A percentile compares a stretch with the other conserved stretches of the same genome.
These are phyloP conservation scores for Deinandra increscens DNA, from an alignment of 129 eudicot genomes.

Conservation along the genomic window DNA sequence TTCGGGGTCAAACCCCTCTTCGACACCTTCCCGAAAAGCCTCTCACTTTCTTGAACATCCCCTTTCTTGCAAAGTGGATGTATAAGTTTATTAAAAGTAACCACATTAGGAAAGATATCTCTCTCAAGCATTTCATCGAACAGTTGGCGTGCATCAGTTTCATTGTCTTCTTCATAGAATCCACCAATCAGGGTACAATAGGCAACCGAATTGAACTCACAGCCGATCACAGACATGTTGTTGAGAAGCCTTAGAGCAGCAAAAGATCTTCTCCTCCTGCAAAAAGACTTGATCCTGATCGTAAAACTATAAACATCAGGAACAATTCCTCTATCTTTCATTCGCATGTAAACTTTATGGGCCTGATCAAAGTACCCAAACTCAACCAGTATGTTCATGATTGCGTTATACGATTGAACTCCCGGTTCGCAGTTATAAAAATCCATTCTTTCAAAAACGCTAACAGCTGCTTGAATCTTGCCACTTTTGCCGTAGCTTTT, in stretches of 20 bases:
- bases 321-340: constrained; percentile 65
- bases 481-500: constrained; percentile 79
- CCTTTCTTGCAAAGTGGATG: constrained; percentile 75
- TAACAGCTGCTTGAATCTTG: constrained; percentile 80
- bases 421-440: constrained; percentile 73
- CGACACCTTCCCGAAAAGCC: constrained; percentile 65
- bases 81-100: constrained; percentile 81
- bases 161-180: constrained; percentile 51
- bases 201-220: constrained; percentile 67
- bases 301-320: constrained; percentile 87
- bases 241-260: constrained; percentile 87
- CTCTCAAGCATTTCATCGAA: constrained; percentile 78
- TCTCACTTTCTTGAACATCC: constrained; percentile 60
- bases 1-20: constrained; percentile 84
- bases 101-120: constrained; percentile 47
- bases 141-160: constrained; percentile 51
- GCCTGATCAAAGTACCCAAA: constrained; percentile 69
- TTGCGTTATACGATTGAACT: constrained; percentile 65
- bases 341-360: constrained; percentile 84
- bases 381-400: constrained; percentile 87
- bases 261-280: constrained; percentile 61
- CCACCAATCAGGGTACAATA: constrained; percentile 89
- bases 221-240: constrained; percentile 63
- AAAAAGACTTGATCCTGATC: constrained; percentile 85
- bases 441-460: constrained; percentile 91